These are phyloP conservation scores for Acrocalymma vagum DNA, from an alignment of 2,329 filamentous ascomycete species.

Conservation along the genomic window DNA sequence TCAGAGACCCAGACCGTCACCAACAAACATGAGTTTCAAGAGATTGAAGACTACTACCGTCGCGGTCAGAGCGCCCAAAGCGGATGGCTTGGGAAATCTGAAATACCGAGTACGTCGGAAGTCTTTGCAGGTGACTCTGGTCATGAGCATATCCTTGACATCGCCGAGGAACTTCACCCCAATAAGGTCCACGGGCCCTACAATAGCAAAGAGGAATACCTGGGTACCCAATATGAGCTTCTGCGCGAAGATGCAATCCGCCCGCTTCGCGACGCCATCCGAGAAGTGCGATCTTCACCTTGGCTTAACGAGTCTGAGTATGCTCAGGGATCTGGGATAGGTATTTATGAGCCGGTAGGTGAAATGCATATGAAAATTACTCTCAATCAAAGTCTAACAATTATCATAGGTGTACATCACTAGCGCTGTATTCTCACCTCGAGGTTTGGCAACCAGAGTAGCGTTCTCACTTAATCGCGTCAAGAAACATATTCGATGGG, in stretches of 20 bases:
- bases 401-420: constrained; percentile 68
- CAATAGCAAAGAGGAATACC: constrained; percentile 69
- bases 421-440: constrained; percentile 69
- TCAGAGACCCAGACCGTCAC: constrained; percentile 18
- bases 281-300: constrained; percentile 59
- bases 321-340: constrained; percentile 37
- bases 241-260: constrained; percentile 78
- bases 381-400: not conserved
- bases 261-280: constrained; percentile 73
- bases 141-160: constrained; percentile 26
- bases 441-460: constrained; percentile 72
- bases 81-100: constrained; percentile 52
- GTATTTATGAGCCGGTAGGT: constrained; percentile 46
- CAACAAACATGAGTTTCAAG: too few species aligned
- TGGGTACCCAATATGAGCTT: constrained; percentile 77
- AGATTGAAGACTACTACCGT: constrained; percentile 37
- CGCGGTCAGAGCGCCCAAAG: constrained; percentile 20
- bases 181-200: constrained; percentile 61
- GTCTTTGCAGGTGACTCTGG: constrained; percentile 45
- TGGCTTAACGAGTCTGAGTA: constrained; percentile 64
- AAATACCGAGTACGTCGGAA: constrained; percentile 64
- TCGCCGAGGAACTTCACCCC: constrained; percentile 26
- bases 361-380: not conserved
- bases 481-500: constrained; percentile 73
- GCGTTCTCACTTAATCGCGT: constrained; percentile 74